A percentile compares a stretch with the other conserved stretches of the same genome.
phyloP scores from a whole-genome alignment of 2,329 filamentous ascomycete species.

The Aureobasidium sp. region DNA sequence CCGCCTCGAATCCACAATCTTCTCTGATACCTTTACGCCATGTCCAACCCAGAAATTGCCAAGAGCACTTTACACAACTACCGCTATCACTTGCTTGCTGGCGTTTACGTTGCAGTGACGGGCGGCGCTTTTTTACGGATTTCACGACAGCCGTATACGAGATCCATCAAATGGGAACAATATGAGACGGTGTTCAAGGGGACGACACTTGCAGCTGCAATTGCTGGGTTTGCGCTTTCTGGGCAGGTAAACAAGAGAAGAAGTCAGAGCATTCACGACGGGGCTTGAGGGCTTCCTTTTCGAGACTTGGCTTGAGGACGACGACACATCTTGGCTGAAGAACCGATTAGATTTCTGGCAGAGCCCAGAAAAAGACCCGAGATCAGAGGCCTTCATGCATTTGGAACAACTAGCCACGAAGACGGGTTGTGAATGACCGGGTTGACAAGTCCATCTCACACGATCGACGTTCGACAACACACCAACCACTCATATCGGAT shows the following conservation, averaged over 20 bases:
- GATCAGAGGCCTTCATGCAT: not conserved
- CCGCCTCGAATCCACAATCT: not conserved
- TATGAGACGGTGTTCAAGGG: constrained; percentile 33
- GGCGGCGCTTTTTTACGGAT: constrained; percentile 30
- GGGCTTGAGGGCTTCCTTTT: not conserved
- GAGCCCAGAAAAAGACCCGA: not conserved
- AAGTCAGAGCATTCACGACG: not conserved
- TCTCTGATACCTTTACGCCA: not conserved
- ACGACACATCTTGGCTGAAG: not conserved
- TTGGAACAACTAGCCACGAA: not conserved
- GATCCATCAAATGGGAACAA: constrained; percentile 28
- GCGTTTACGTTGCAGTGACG: constrained; percentile 24
- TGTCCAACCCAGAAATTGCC: not conserved
- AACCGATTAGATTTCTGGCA: not conserved
- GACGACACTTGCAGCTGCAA: constrained; percentile 21
- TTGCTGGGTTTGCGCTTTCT: constrained; percentile 14
- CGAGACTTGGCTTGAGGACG: not conserved
- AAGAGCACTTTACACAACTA: constrained; percentile 17
- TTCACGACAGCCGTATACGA: constrained; percentile 28
- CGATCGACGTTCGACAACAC: not conserved
- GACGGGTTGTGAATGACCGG: not conserved
- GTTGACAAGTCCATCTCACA: no score
- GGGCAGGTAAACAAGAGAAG: not conserved
- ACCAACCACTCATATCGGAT: not conserved
- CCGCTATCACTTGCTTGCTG: constrained; percentile 28